Conservation (phyloP, 176 grass and related monocot species). For the Ensete glaucum region DNA sequence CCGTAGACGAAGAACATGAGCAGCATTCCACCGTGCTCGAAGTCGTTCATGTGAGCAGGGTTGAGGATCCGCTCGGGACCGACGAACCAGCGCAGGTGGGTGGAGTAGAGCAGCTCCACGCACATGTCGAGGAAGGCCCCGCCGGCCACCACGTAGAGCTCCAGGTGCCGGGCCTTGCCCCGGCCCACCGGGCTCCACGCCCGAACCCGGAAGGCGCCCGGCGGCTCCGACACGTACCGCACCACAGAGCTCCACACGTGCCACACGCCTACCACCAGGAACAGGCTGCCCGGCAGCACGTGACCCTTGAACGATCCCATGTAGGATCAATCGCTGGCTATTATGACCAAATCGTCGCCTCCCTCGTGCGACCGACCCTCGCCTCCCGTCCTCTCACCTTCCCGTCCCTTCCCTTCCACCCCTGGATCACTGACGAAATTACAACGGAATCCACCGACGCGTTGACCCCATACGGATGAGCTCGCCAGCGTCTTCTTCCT, state of each 20-base stretch:
- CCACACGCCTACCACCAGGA: conserved; percentile 60
- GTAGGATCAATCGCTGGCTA: background rate
- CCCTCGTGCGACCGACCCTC: background rate
- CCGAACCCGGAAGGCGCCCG: conserved; percentile 45
- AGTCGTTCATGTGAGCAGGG: conserved; percentile 77
- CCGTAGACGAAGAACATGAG: conserved; percentile 97
- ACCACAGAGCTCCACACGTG: conserved; percentile 44
- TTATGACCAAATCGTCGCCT: background rate
- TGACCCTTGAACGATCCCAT: conserved; percentile 93
- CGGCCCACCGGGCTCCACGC: conserved; percentile 40
- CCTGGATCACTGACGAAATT: background rate
- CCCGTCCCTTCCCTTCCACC: background rate
- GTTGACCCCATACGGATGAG: background rate
- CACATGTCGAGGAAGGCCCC: conserved; percentile 86
- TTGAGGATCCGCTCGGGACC: conserved; percentile 40
- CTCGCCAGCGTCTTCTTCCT: background rate
- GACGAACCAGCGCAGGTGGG: conserved; percentile 52
- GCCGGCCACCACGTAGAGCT: conserved; percentile 64
- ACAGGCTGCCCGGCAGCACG: conserved; percentile 73
- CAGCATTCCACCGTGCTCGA: conserved; percentile 91
- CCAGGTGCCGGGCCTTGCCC: conserved; percentile 30
- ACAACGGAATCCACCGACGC: no score
- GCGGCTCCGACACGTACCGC: conserved; percentile 46
- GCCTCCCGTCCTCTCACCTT: background rate
- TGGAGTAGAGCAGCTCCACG: conserved; percentile 86